phyloP scores from a whole-genome alignment of 179 eudicot genomes.

The Camellia oleifera region DNA sequence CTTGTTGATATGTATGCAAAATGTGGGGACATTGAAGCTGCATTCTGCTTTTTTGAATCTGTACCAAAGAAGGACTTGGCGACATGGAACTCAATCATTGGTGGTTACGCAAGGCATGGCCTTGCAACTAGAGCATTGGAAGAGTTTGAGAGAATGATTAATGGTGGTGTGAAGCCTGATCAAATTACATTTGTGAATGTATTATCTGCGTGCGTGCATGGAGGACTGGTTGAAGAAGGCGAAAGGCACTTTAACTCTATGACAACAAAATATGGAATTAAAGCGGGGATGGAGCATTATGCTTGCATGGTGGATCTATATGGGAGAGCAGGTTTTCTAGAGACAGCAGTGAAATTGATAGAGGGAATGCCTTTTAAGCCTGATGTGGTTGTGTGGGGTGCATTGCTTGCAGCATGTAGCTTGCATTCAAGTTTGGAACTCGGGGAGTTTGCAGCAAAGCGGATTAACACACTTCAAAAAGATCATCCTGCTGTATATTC shows the following conservation, averaged over 20 bases:
- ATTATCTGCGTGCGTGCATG: conserved; percentile 68
- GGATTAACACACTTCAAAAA: conserved; percentile 38
- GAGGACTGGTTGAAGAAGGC: conserved; percentile 62
- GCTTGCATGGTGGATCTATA: conserved; percentile 78
- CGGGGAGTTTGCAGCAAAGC: conserved; percentile 48
- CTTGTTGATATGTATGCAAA: conserved; percentile 78
- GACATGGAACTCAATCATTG: conserved; percentile 71
- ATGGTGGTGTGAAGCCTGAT: conserved; percentile 49
- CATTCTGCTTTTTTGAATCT: conserved; percentile 43
- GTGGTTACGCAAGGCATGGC: conserved; percentile 62
- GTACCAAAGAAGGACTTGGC: conserved; percentile 40
- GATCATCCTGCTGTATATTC: conserved; percentile 58
- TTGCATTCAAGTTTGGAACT: conserved; percentile 51
- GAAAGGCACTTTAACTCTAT: conserved; percentile 47
- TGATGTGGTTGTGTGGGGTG: conserved; percentile 78
- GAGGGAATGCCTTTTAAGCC: conserved; percentile 62
- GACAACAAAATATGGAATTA: conserved; percentile 36
- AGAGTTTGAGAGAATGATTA: conserved; percentile 52
- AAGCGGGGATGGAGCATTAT: conserved; percentile 58
- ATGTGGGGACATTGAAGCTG: conserved; percentile 72
- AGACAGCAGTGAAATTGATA: conserved; percentile 54
- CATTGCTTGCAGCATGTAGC: conserved; percentile 71
- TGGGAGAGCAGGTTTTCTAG: conserved; percentile 63
- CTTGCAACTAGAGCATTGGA: conserved; percentile 52
- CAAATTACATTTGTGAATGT: conserved; percentile 57